phyloP scores from a whole-genome alignment of 139 green algal genomes.

The Pleodorina starrii region DNA sequence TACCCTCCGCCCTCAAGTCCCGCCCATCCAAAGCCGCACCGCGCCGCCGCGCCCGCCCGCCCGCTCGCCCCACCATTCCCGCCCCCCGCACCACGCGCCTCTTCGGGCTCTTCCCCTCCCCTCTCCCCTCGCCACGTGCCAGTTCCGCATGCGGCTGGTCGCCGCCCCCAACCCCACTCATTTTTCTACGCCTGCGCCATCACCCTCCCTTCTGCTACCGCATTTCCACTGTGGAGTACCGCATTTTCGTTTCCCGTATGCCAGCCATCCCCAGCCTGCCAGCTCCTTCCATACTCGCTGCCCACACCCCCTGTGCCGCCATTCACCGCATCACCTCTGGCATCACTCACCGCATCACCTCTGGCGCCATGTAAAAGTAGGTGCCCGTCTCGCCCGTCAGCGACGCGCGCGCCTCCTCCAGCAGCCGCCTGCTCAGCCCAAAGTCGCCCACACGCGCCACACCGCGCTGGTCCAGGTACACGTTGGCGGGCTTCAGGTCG shows the following conservation, averaged over 20 bases:
- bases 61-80: no score
- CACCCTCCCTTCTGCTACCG: no score
- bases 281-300: no score
- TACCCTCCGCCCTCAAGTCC: no score
- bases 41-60: no score
- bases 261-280: background rate
- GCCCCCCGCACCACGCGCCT: no score
- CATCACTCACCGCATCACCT: constrained; percentile 76
- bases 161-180: no score
- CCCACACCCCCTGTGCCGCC: background rate
- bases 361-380: constrained; percentile 93
- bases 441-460: constrained; percentile 82
- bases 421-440: constrained; percentile 70
- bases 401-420: constrained; percentile 28
- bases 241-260: background rate
- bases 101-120: no score
- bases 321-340: background rate
- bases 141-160: no score
- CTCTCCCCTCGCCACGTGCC: no score
- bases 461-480: constrained; percentile 77
- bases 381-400: constrained; percentile 91
- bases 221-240: background rate
- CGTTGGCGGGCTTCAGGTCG: constrained; percentile 91
- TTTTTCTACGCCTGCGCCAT: no score
- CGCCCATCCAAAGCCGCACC: no score